Percentiles rank a stretch among this genome's conserved stretches.
These are phyloP conservation scores for Claviceps sorghi DNA, from an alignment of 2,329 filamentous ascomycete species.

Conservation along the genomic window DNA sequence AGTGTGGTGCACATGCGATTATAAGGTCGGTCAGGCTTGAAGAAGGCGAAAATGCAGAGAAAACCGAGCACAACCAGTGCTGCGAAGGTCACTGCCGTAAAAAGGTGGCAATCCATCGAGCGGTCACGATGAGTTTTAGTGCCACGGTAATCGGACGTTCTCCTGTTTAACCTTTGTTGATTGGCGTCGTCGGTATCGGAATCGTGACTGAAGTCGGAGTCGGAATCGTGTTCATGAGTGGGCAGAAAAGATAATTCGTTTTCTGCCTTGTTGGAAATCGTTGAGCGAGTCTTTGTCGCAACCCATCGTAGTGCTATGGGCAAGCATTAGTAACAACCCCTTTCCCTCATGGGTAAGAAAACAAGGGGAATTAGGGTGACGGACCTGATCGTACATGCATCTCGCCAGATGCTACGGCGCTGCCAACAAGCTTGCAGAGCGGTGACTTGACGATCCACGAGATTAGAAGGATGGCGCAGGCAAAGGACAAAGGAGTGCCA, in stretches of 20 bases:
- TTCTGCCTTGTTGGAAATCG: not conserved
- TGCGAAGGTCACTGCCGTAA: conserved; percentile 7
- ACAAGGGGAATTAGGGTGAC: conserved; percentile 1
- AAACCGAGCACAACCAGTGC: conserved; percentile 10
- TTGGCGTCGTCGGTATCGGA: conserved; percentile 6
- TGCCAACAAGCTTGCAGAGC: conserved; percentile 12
- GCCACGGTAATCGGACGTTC: not conserved
- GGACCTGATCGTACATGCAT: conserved; percentile 11
- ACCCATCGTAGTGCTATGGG: conserved; percentile 2
- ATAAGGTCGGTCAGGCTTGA: conserved; percentile 18
- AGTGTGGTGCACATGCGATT: conserved; percentile 18
- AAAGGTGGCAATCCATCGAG: conserved; percentile 6
- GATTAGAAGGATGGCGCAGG: conserved; percentile 11
- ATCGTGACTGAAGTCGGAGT: conserved; percentile 4
- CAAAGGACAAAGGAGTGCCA: conserved; percentile 12
- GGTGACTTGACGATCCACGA: conserved; percentile 12
- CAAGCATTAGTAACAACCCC: not conserved
- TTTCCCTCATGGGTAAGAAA: too few species aligned
- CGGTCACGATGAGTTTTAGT: conserved; percentile 5
- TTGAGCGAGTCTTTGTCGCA: not conserved
- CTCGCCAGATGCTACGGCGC: conserved; percentile 10
- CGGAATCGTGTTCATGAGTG: conserved; percentile 1
- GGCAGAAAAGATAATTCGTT: conserved; percentile 4
- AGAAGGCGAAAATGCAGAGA: conserved; percentile 9
- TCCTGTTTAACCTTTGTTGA: not conserved